Evolutionary conservation across 2,329 filamentous ascomycete species (phyloP).

Genomic region (Aspergillus sp.): DNA sequence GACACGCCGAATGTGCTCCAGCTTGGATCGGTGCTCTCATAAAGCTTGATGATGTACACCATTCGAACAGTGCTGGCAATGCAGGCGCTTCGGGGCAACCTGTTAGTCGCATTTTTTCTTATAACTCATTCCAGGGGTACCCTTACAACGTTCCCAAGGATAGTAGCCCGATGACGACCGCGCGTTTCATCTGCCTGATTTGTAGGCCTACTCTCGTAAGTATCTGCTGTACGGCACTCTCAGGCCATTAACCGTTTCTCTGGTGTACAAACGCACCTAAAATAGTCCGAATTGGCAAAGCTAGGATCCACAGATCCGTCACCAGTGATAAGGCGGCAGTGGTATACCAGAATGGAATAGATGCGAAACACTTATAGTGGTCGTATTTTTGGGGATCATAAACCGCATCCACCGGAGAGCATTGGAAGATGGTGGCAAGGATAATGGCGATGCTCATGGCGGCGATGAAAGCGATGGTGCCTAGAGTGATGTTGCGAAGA

Average conservation of each 20-base stretch:
- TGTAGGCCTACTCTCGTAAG: neutral
- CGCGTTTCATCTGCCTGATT: neutral
- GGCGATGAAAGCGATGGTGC: conserved; percentile 11
- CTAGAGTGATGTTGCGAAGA: conserved; percentile 2
- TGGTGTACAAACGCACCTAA: neutral
- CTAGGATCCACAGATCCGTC: conserved; percentile 16
- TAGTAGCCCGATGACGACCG: conserved; percentile 1
- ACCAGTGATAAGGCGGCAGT: conserved; percentile 7
- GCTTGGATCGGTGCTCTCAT: conserved; percentile 11
- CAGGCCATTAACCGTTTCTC: no score
- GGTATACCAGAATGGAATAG: conserved; percentile 15
- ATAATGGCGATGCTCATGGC: conserved; percentile 16
- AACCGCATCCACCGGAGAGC: neutral
- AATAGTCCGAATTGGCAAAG: conserved; percentile 9
- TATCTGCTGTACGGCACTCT: neutral
- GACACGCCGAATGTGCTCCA: conserved; percentile 15
- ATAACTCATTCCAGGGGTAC: no score
- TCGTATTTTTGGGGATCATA: neutral
- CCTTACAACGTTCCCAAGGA: conserved; percentile 5
- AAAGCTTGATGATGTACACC: conserved; percentile 15
- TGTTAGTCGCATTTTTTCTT: neutral
- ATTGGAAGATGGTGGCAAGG: conserved; percentile 15
- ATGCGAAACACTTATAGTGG: neutral
- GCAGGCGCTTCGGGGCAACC: conserved; percentile 10
- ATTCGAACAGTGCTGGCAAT: conserved; percentile 15